Base-by-base conservation (phyloP, 495 filamentous ascomycete genomes). In the Penicillium fimorum region DNA sequence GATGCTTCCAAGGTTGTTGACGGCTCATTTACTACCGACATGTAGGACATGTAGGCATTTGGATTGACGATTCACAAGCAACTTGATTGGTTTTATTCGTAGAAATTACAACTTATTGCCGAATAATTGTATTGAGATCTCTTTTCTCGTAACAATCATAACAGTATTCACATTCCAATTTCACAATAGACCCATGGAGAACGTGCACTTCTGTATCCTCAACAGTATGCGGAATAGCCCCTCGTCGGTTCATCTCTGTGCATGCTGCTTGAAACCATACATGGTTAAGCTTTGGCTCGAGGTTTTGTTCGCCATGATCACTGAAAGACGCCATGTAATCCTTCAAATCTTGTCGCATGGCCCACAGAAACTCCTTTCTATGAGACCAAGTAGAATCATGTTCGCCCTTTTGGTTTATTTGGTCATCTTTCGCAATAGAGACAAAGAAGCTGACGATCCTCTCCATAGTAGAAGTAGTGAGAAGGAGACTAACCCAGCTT, bases 191-290 rank as follows among this genome's bases (percentile, higher is more conserved):
- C 3, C 64, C 62, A 45, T 64, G 67, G 37, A 67, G 61, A 52
- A 71, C 51, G 5, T 55, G 58, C 37, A 66, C 50, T 37, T 54
- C 51, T 12, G 52, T 50, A 3, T 62, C 54, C 45, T 71, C 61
- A 25, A 58, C 45, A 13, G 48, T 27, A 64, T 71, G 69, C 22
- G 67, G 67, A 30, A 65, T 62, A 5, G 62, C 62, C 1, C 63
- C 65, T 43, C 69, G 57, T 10, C 43, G 40, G 27, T 38, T 45
- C 51, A 71, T 53, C 48, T 70, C 69, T 30, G 56, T 58, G 42
- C 51, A 43, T 38, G 67, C 65, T 27, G 65, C 69, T 25, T 55
- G 55, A 30, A 71, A 71, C 69, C 69, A 71, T 8, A 71, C 49
- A 18, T 57, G 48, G 12, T 57, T 56, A 29, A 71, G 38, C n/a